Evolutionary conservation across 495 filamentous ascomycete species (phyloP).

Genomic region (Cenococcum geophilum): DNA sequence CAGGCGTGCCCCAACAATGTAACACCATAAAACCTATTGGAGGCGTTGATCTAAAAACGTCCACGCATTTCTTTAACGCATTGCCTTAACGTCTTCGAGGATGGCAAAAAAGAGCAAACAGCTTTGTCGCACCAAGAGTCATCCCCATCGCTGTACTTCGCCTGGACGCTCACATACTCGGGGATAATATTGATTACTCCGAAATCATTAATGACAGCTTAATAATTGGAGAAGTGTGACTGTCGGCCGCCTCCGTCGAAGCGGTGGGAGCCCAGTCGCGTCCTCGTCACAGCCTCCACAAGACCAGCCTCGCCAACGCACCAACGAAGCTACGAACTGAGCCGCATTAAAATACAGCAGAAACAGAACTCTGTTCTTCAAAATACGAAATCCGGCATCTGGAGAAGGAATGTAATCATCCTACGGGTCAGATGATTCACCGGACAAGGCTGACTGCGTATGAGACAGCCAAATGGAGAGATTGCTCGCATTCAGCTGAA

Average conservation of each 20-base stretch:
- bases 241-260: not conserved
- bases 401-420: not conserved
- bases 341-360: not conserved
- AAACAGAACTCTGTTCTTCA: not conserved
- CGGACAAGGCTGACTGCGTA: not conserved
- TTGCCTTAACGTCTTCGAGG: not conserved
- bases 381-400: not conserved
- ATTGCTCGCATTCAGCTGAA: not conserved
- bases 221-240: not conserved
- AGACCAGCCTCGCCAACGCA: not conserved
- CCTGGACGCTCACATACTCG: not conserved
- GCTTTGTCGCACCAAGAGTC: not conserved
- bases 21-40: not conserved
- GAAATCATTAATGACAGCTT: not conserved
- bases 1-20: not conserved
- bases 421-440: not conserved
- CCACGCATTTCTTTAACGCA: not conserved
- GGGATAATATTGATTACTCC: not conserved
- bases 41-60: not conserved
- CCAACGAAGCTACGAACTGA: not conserved
- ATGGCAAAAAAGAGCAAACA: not conserved
- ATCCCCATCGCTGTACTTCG: not conserved
- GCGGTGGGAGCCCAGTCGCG: not conserved
- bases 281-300: not conserved
- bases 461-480: not conserved